Percentiles rank a stretch among this genome's conserved stretches.
Evolutionary conservation across 805 yeast genomes (phyloP).

Genomic region (Schwanniomyces vanrijiae): DNA sequence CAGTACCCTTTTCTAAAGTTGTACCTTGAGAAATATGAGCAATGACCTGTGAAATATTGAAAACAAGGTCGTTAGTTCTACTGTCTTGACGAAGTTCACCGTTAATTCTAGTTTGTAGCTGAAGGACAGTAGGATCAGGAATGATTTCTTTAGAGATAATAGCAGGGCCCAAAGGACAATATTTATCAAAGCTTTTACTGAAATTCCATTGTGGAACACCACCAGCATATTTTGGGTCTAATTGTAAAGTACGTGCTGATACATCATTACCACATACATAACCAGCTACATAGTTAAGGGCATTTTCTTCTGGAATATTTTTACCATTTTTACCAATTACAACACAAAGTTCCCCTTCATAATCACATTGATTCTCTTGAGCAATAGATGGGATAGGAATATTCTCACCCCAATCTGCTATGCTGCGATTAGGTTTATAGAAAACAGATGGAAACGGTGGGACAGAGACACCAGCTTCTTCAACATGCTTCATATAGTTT

Average conservation of each 20-base stretch:
- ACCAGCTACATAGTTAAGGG: slow-evolving; percentile 49
- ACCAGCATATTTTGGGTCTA: slow-evolving; percentile 10
- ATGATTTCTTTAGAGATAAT: slow-evolving; percentile 40
- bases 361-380: slow-evolving; percentile 44
- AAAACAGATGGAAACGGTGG: slow-evolving; percentile 54
- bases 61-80: slow-evolving; percentile 49
- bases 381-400: slow-evolving; percentile 44
- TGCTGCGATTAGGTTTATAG: slow-evolving; percentile 48
- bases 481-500: slow-evolving; percentile 46
- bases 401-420: slow-evolving; percentile 42
- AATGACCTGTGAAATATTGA: slow-evolving; percentile 42
- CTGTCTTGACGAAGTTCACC: slow-evolving; percentile 49
- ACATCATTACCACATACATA: slow-evolving; percentile 57
- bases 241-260: slow-evolving; percentile 56
- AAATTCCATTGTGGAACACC: slow-evolving; percentile 50
- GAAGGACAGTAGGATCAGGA: slow-evolving; percentile 27
- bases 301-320: slow-evolving; percentile 44
- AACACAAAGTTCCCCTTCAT: slow-evolving; percentile 54
- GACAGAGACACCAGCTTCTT: slow-evolving; percentile 38
- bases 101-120: slow-evolving; percentile 42
- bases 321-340: slow-evolving; percentile 52
- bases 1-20: slow-evolving; percentile 53
- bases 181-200: slow-evolving; percentile 55
- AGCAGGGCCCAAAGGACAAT: slow-evolving; percentile 60
- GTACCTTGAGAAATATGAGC: slow-evolving; percentile 51